Conservation (phyloP, 257 asterid species). For the Scutellaria galericulata region DNA sequence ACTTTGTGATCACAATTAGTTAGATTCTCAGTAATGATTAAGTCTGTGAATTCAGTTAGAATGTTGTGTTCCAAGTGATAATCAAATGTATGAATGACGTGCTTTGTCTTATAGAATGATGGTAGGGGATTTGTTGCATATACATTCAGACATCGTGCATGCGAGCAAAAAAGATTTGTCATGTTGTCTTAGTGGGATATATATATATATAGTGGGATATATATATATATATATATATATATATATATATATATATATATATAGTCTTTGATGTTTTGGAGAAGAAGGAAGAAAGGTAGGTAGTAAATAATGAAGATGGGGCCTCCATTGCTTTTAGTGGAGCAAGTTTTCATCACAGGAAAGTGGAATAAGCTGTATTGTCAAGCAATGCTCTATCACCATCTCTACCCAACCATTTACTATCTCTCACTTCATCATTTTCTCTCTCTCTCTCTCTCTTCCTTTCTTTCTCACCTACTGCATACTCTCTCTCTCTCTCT, state of each 20-base stretch:
- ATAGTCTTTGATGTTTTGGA: constrained; percentile 33
- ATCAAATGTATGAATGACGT: constrained; percentile 27
- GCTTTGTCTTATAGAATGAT: constrained; percentile 26
- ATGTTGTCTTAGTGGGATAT: constrained; percentile 29
- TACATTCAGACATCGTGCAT: constrained; percentile 23
- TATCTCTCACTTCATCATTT: constrained; percentile 40
- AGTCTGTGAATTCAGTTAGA: neutral
- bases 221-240: neutral
- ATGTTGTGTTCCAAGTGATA: neutral
- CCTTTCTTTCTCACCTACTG: constrained; percentile 51
- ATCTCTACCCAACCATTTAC: constrained; percentile 44
- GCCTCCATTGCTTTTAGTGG: constrained; percentile 56
- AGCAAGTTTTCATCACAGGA: constrained; percentile 41
- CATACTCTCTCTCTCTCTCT: constrained; percentile 32
- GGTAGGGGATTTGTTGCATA: constrained; percentile 17
- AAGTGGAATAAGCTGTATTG: constrained; percentile 57
- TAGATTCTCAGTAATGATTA: neutral
- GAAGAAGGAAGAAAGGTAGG: constrained; percentile 37
- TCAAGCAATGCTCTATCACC: constrained; percentile 62
- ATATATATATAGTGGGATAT: neutral
- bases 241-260: neutral
- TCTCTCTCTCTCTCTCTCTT: constrained; percentile 19
- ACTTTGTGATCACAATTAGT: neutral
- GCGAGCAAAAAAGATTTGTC: constrained; percentile 27
- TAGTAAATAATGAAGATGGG: constrained; percentile 44